Evolutionary conservation across 176 grass and related monocot genomes (phyloP), one percentile per base, ranked within the genome.

Genomic region (Aegilops sharonensis): DNA sequence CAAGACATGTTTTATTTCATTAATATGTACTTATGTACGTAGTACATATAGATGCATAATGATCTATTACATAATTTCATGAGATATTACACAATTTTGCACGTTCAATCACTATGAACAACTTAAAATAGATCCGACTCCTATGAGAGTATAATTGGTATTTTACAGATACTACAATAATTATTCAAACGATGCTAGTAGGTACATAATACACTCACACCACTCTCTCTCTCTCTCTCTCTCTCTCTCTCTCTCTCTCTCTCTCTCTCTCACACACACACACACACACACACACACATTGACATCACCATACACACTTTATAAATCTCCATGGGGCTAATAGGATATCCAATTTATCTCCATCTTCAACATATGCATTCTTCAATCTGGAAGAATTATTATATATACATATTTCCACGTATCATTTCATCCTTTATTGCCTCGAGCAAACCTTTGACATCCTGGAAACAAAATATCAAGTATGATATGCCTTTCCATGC

Each of bases 361-460:
- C 39, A 45, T 25, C 11, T 45, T 73, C n/a, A 45, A 37, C 11
- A 45, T n/a, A 23, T n/a, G 39, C n/a, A 73, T 45, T 3, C 39
- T 47, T 13, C 18, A 3, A 34, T 11, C 9, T 3, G 2, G 2
- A 24, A 14, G 13, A 15, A 30, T 52, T 30, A 30, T 76, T 52
- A 31, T 31, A 50, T 52, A 31, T 52, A 76, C 45, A 76, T 10
- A 11, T 17, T 75, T 75, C 20, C 25, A 76, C 25, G 25, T 20
- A 76, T 52, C 72, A 76, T 7, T 50, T 48, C 72, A 52, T 75
- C 72, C 4, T 75, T 18, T 75, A 75, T 76, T 52, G 45, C 72
- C 48, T 52, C 43, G 5, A 18, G 48, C 8, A 76, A 31, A 31
- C 72, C 72, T 31, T 76, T 31, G 17, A 52, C 25, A 76, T 76